These are phyloP conservation scores for Clathrospora elynae DNA, from an alignment of 2,329 filamentous ascomycete genomes.

Conservation along the genomic window DNA sequence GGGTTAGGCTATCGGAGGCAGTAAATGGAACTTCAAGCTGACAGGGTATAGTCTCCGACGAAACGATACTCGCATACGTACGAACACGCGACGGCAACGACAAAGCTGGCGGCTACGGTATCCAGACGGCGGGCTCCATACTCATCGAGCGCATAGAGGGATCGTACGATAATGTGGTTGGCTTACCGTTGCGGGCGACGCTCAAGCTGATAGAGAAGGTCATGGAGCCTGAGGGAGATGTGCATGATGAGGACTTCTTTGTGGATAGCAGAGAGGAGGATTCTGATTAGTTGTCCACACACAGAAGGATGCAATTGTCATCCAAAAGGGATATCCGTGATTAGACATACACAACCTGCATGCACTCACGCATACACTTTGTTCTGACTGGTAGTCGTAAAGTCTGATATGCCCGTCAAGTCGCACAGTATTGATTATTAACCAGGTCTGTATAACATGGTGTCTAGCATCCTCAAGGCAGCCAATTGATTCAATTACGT, in stretches of 20 bases:
- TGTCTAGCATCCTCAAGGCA: too few relatives aligned
- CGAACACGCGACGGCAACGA: constrained; percentile 88
- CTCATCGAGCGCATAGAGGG: constrained; percentile 89
- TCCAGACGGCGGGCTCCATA: constrained; percentile 87
- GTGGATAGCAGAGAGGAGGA: constrained; percentile 22
- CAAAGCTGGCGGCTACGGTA: constrained; percentile 94
- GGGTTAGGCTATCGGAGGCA: too few relatives aligned
- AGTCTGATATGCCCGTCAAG: too few relatives aligned
- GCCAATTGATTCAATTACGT: too few relatives aligned
- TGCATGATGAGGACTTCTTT: constrained; percentile 39
- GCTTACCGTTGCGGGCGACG: constrained; percentile 78
- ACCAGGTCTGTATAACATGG: too few relatives aligned
- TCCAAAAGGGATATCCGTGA: too few relatives aligned
- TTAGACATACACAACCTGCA: too few relatives aligned
- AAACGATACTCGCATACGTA: constrained; percentile 79
- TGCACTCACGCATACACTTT: too few relatives aligned
- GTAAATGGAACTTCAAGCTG: constrained; percentile 4
- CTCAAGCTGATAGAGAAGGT: constrained; percentile 86
- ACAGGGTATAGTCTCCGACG: constrained; percentile 65
- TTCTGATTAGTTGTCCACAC: too few relatives aligned
- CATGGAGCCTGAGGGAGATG: constrained; percentile 67
- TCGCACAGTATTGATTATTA: too few relatives aligned
- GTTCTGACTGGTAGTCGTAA: too few relatives aligned
- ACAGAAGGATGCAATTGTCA: too few relatives aligned
- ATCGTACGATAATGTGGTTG: constrained; percentile 90